Conservation (phyloP, 495 filamentous ascomycete genomes). For the Neurospora pannonica region DNA sequence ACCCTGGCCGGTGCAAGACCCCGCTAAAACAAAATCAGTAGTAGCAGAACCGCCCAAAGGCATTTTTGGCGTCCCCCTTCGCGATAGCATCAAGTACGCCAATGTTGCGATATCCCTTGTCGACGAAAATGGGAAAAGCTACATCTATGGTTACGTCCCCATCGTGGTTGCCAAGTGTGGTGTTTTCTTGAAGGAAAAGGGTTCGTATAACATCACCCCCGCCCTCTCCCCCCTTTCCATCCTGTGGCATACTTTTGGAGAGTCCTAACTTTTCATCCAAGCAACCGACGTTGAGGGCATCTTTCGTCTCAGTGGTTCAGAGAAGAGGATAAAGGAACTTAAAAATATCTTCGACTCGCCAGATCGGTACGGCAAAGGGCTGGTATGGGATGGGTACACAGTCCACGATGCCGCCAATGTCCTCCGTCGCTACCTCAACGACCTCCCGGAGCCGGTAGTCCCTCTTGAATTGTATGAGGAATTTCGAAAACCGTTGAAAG, state of each 20-base stretch:
- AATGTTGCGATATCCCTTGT: slow-evolving; percentile 97
- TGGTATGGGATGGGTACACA: slow-evolving; percentile 96
- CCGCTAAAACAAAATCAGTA: slow-evolving; percentile 13
- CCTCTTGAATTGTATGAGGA: slow-evolving; percentile 87
- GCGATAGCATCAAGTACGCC: slow-evolving; percentile 91
- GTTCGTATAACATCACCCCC: slow-evolving; percentile 38
- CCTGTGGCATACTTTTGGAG: slow-evolving; percentile 12
- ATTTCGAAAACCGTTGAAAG: slow-evolving; percentile 76
- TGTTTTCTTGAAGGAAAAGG: slow-evolving; percentile 97
- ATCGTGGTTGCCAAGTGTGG: slow-evolving; percentile 99
- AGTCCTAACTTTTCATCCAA: slow-evolving; percentile 25
- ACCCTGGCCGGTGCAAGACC: slow-evolving; percentile 2
- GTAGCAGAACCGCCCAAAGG: slow-evolving; percentile 32
- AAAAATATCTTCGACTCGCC: slow-evolving; percentile 88
- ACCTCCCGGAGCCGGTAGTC: slow-evolving; percentile 91
- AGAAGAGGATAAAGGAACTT: slow-evolving; percentile 95
- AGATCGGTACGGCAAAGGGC: slow-evolving; percentile 90
- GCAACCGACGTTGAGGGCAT: slow-evolving; percentile 96
- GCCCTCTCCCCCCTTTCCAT: background rate
- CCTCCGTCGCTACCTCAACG: slow-evolving; percentile 87
- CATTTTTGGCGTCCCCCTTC: slow-evolving; percentile 93
- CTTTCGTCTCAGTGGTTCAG: slow-evolving; percentile 92
- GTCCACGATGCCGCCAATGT: slow-evolving; percentile 99
- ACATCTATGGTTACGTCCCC: slow-evolving; percentile 97
- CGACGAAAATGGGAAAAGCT: slow-evolving; percentile 82